phyloP scores from a whole-genome alignment of 257 asterid genomes.

The Osmanthus fragrans region DNA sequence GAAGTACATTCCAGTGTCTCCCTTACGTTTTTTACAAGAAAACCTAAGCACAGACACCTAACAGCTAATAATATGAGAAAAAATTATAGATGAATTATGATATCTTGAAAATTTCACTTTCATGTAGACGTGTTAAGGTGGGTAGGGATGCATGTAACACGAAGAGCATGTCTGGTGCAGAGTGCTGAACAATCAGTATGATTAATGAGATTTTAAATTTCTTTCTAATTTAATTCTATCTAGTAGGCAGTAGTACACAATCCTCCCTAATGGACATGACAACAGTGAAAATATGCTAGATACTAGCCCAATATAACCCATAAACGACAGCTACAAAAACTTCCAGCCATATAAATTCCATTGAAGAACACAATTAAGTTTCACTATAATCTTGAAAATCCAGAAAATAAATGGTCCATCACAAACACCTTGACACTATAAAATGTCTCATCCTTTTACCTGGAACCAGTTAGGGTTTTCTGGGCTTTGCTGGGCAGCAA shows the following conservation, averaged over 20 bases:
- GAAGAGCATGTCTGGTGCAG: not conserved
- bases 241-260: not conserved
- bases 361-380: not conserved
- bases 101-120: not conserved
- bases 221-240: not conserved
- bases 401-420: not conserved
- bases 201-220: not conserved
- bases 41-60: not conserved
- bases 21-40: not conserved
- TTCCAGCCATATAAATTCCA: not conserved
- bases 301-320: not conserved
- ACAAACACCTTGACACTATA: not conserved
- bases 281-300: not conserved
- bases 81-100: not conserved
- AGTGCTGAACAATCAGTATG: not conserved
- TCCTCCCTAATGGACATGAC: not conserved
- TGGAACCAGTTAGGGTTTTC: conserved; percentile 75
- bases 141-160: not conserved
- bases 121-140: not conserved
- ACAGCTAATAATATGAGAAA: not conserved
- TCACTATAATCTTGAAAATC: not conserved
- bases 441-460: conserved; percentile 31
- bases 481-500: conserved; percentile 75
- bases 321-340: not conserved
- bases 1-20: not conserved